phyloP scores from a whole-genome alignment of 202 grass and related monocot species.

The Bolboschoenoplectus hybrid region DNA sequence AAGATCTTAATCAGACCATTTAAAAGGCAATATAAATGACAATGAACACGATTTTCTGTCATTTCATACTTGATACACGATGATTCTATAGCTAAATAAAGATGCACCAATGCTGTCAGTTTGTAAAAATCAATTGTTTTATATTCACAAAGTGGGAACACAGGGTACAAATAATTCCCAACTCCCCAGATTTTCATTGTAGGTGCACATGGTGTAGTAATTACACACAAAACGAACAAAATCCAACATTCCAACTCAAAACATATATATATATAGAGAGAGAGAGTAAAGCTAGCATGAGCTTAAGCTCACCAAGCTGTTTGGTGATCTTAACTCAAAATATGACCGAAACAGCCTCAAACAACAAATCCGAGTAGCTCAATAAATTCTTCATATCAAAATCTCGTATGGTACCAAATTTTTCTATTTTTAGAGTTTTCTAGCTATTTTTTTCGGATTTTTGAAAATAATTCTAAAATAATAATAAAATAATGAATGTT shows the following conservation, averaged over 20 bases:
- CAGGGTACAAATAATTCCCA: neutral
- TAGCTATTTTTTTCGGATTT: too few species aligned
- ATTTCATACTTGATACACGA: slow-evolving; percentile 12
- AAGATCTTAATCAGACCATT: slow-evolving; percentile 3
- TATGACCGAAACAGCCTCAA: too few species aligned
- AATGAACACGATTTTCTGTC: neutral
- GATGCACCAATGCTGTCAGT: neutral
- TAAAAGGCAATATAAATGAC: neutral
- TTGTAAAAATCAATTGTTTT: slow-evolving; percentile 38
- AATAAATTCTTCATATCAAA: too few species aligned
- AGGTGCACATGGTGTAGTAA: neutral
- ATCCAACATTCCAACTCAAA: neutral
- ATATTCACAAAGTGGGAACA: slow-evolving; percentile 35
- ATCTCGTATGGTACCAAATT: too few species aligned
- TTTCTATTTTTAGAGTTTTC: too few species aligned
- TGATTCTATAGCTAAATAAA: neutral
- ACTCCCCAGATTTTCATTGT: neutral
- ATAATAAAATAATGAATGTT: too few species aligned
- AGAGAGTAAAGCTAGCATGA: too few species aligned
- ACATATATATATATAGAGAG: neutral
- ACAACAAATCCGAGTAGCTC: too few species aligned
- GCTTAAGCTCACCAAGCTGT: too few species aligned
- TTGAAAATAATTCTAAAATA: too few species aligned
- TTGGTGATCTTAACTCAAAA: too few species aligned
- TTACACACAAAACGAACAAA: slow-evolving; percentile 7